Percentiles rank a stretch among this genome's conserved stretches.
Conservation (phyloP, 495 filamentous ascomycete genomes). For the Aspergillus olivimuriae region DNA sequence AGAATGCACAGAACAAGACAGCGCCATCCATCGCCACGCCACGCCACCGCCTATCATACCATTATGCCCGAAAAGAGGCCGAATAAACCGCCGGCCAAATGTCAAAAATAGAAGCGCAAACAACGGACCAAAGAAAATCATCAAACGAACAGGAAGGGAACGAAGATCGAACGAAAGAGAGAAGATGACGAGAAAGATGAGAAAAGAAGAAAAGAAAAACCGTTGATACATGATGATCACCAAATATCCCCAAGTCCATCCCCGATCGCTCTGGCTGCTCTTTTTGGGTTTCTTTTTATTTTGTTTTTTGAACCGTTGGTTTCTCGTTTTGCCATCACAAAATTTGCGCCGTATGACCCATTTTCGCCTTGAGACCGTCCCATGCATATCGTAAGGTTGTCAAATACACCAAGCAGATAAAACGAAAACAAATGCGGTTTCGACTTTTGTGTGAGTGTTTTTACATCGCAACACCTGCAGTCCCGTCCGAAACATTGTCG, state of each 20-base stretch:
- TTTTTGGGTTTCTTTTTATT: slow-evolving; percentile 7
- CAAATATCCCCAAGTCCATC: slow-evolving; percentile 19
- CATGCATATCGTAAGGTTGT: slow-evolving; percentile 44
- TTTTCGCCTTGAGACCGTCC: slow-evolving; percentile 44
- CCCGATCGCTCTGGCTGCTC: slow-evolving; percentile 1
- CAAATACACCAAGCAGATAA: slow-evolving; percentile 33
- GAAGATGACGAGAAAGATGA: slow-evolving; percentile 6
- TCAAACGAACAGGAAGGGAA: slow-evolving; percentile 17
- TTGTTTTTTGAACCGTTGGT: slow-evolving; percentile 8
- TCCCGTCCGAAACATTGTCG: slow-evolving; percentile 75
- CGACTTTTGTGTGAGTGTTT: slow-evolving; percentile 30
- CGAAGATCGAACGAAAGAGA: slow-evolving; percentile 6
- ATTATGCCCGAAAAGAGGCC: slow-evolving; percentile 22
- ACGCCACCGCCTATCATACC: slow-evolving; percentile 24
- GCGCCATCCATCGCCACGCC: slow-evolving; percentile 39
- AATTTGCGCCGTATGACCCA: slow-evolving; percentile 40
- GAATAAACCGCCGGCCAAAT: slow-evolving; percentile 26
- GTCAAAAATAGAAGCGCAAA: slow-evolving; percentile 19
- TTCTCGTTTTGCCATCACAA: slow-evolving; percentile 20
- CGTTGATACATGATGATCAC: slow-evolving; percentile 27
- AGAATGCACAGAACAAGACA: slow-evolving; percentile 31
- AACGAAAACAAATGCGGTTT: slow-evolving; percentile 24
- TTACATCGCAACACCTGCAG: slow-evolving; percentile 43
- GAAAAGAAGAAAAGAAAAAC: slow-evolving; percentile 12
- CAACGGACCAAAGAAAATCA: slow-evolving; percentile 22